phyloP scores from a whole-genome alignment of 495 filamentous ascomycete genomes.

The Podospora anserina region DNA sequence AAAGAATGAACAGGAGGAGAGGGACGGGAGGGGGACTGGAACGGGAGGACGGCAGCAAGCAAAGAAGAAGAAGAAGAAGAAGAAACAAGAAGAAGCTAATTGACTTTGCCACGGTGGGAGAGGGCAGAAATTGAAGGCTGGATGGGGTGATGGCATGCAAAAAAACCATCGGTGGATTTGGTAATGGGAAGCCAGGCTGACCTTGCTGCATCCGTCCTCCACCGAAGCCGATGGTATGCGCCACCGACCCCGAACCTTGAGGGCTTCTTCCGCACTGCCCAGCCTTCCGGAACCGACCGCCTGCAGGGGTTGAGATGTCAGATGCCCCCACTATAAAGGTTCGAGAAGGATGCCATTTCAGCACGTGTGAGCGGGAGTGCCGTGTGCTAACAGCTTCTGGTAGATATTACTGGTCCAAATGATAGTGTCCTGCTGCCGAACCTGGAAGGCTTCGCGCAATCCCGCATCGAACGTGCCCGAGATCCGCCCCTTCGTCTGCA shows the following conservation, averaged over 20 bases:
- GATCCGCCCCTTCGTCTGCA: neutral
- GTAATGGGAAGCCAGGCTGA: constrained; percentile 18
- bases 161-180: constrained; percentile 16
- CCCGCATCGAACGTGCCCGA: neutral
- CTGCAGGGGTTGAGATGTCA: constrained; percentile 6
- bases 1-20: neutral
- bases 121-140: constrained; percentile 1
- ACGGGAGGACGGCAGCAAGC: neutral
- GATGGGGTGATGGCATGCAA: constrained; percentile 9
- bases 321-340: neutral
- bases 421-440: neutral
- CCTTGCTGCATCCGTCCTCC: constrained; percentile 6
- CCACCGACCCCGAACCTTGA: constrained; percentile 11
- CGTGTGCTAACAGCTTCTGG: neutral
- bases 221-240: constrained; percentile 28
- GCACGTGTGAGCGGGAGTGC: constrained; percentile 1
- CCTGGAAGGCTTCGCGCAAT: neutral
- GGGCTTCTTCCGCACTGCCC: constrained; percentile 5
- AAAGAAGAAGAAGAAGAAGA: neutral
- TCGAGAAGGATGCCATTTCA: neutral
- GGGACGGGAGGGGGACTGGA: neutral
- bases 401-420: neutral
- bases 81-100: neutral
- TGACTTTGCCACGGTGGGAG: constrained; percentile 2
- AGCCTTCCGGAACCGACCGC: constrained; percentile 15